Base-by-base conservation (phyloP, 208 protist genomes). In the Wallacemonas rigidus region DNA sequence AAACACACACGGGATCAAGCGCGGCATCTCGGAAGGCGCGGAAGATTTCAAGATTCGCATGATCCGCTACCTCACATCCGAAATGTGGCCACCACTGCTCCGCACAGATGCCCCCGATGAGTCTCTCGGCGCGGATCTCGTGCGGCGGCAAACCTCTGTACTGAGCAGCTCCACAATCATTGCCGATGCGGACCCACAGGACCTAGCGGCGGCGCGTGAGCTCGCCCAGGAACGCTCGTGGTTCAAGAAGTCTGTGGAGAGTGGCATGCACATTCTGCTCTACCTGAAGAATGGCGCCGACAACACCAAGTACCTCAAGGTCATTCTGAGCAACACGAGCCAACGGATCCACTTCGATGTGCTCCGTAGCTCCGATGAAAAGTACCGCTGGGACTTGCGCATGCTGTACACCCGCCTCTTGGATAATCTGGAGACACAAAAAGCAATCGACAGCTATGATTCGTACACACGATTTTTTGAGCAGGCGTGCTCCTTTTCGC, bases 11-110 rank as follows among this genome's bases (percentile, higher is more conserved):
- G 83, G 81, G 15, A 64, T 41, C 3, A 87, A 85, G 65, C 1
- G 74, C 4, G 84, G 84, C 54, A 82, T 88, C 47, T 39, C 63
- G 2, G 78, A 81, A 3, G 83, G 87, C 9, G 83, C 79, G n/a
- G 79, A 89, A 45, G 84, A 92, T 67, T 76, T 92, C 58, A 89
- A 88, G 64, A 86, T 88, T 15, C 81, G 81, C 38, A 86, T 92
- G 67, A 80, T 92, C 36, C 79, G 87, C 40, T 86, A 79, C 71
- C 63, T 87, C 11, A 86, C 77, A n/a, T 75, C 81, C 17, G 84
- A 88, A 65, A 88, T 92, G 60, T 92, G 87, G 83, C 83, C 83
- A 15, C 78, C 81, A 57, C 75, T 88, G 69, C 75, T 89, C 36
- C 80, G 83, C 71, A 89, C 86, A 17, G 86, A 91, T 62, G 83